Conservation (phyloP, 2,329 filamentous ascomycete genomes). For the Fusarium sp. region DNA sequence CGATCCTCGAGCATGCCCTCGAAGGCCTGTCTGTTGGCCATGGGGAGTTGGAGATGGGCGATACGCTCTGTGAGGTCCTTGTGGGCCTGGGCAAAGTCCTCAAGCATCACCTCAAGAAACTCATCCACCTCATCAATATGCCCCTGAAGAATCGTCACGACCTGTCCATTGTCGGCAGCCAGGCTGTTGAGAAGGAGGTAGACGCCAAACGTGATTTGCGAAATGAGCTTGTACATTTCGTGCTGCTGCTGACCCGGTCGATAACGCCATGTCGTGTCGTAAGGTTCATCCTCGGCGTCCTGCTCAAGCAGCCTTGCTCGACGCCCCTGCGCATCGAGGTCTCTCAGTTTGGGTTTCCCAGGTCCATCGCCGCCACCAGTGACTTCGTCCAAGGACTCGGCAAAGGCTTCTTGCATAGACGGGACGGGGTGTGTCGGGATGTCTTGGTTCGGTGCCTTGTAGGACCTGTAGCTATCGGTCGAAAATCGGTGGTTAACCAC, state of each 20-base stretch:
- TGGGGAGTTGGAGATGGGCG: conserved; percentile 79
- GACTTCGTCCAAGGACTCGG: conserved; percentile 80
- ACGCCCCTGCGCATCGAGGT: conserved; percentile 65
- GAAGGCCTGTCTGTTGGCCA: conserved; percentile 83
- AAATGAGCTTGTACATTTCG: conserved; percentile 86
- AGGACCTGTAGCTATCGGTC: conserved; percentile 38
- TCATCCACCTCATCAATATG: conserved; percentile 95
- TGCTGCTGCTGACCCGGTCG: conserved; percentile 80
- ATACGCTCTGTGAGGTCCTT: conserved; percentile 82
- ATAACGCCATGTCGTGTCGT: conserved; percentile 78
- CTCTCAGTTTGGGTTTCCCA: conserved; percentile 61
- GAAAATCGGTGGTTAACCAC: conserved; percentile 33
- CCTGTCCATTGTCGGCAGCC: conserved; percentile 87
- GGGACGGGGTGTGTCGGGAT: conserved; percentile 70
- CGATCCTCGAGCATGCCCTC: conserved; percentile 88
- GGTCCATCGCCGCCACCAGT: conserved; percentile 55
- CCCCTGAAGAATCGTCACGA: conserved; percentile 85
- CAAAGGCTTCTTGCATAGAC: conserved; percentile 80
- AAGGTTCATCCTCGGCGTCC: conserved; percentile 71
- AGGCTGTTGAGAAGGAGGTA: conserved; percentile 84
- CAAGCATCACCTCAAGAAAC: conserved; percentile 84
- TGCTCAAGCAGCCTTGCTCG: conserved; percentile 73
- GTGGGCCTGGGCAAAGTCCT: conserved; percentile 81
- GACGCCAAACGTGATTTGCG: conserved; percentile 93
- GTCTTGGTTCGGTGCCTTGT: conserved; percentile 34